Percentiles rank a stretch among this genome's conserved stretches.
These are phyloP conservation scores for Neocucurbitaria cava DNA, from an alignment of 2,329 filamentous ascomycete genomes.

Conservation along the genomic window DNA sequence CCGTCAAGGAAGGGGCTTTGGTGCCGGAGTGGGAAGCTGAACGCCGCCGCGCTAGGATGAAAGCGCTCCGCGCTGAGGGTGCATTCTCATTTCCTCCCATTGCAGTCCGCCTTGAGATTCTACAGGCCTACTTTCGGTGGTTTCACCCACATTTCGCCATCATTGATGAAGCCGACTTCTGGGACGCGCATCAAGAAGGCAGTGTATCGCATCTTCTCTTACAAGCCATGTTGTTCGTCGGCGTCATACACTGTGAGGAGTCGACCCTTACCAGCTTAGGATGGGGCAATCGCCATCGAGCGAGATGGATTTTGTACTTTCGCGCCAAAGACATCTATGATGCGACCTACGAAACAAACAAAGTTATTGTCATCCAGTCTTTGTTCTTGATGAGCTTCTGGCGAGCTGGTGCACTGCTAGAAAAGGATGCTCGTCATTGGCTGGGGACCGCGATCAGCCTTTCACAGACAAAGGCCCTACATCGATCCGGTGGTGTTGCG, in stretches of 20 bases:
- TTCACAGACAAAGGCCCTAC: slow-evolving; percentile 59
- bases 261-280: slow-evolving; percentile 54
- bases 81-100: slow-evolving; percentile 57
- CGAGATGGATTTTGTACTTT: slow-evolving; percentile 60
- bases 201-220: slow-evolving; percentile 59
- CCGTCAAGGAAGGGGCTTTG: slow-evolving; percentile 43
- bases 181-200: slow-evolving; percentile 49
- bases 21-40: slow-evolving; percentile 47
- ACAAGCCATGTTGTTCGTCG: slow-evolving; percentile 63
- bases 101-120: slow-evolving; percentile 51
- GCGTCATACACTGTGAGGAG: slow-evolving; percentile 61
- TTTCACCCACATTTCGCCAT: slow-evolving; percentile 66
- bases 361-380: slow-evolving; percentile 58
- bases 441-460: slow-evolving; percentile 57
- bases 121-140: slow-evolving; percentile 63
- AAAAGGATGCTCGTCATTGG: slow-evolving; percentile 50
- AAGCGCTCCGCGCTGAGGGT: slow-evolving; percentile 48
- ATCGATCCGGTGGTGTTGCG: slow-evolving; percentile 41
- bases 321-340: slow-evolving; percentile 61
- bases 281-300: slow-evolving; percentile 57
- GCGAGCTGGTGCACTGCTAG: slow-evolving; percentile 55
- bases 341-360: slow-evolving; percentile 61
- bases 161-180: slow-evolving; percentile 56
- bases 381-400: slow-evolving; percentile 65
- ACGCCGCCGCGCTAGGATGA: slow-evolving; percentile 45